Evolutionary conservation across 768 basidiomycete genomes (phyloP).

Genomic region (Guyanaporus albipodus): DNA sequence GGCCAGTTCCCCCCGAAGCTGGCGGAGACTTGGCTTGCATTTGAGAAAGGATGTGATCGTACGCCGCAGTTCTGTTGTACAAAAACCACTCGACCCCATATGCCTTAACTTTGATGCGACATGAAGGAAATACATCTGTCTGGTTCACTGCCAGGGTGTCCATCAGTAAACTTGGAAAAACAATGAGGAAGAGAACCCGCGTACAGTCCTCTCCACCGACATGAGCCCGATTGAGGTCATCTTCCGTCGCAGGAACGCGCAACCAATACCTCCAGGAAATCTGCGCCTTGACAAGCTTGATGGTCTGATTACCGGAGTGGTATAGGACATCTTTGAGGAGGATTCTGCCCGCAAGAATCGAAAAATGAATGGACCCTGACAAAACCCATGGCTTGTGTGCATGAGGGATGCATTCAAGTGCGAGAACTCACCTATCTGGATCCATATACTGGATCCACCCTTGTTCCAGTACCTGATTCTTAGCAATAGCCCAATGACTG

Average conservation of each 20-base stretch:
- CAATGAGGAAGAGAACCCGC: conserved; percentile 21
- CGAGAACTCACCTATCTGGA: conserved; percentile 64
- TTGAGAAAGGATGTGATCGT: conserved; percentile 79
- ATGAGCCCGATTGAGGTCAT: conserved; percentile 50
- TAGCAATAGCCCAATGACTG: conserved; percentile 58
- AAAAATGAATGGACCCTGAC: conserved; percentile 87
- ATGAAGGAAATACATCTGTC: conserved; percentile 46
- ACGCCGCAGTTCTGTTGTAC: conserved; percentile 87
- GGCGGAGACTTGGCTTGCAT: conserved; percentile 44
- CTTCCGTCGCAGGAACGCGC: conserved; percentile 70
- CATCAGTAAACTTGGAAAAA: conserved; percentile 5
- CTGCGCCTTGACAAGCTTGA: conserved; percentile 79
- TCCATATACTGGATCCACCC: conserved; percentile 72
- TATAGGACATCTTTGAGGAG: conserved; percentile 86
- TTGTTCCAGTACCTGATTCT: conserved; percentile 78
- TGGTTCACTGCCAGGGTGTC: conserved; percentile 31
- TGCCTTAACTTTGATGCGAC: conserved; percentile 74
- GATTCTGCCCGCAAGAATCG: conserved; percentile 80
- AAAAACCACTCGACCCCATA: conserved; percentile 92
- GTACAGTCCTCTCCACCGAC: conserved; percentile 53
- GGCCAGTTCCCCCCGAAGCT: conserved; percentile 24
- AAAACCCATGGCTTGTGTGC: conserved; percentile 1
- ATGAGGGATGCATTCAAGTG: background rate
- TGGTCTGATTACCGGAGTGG: conserved; percentile 88
- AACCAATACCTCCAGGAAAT: conserved; percentile 96